Evolutionary conservation across 768 basidiomycete species (phyloP), one percentile per base, ranked within the genome.

Genomic region (Pulveroboletus sp.): DNA sequence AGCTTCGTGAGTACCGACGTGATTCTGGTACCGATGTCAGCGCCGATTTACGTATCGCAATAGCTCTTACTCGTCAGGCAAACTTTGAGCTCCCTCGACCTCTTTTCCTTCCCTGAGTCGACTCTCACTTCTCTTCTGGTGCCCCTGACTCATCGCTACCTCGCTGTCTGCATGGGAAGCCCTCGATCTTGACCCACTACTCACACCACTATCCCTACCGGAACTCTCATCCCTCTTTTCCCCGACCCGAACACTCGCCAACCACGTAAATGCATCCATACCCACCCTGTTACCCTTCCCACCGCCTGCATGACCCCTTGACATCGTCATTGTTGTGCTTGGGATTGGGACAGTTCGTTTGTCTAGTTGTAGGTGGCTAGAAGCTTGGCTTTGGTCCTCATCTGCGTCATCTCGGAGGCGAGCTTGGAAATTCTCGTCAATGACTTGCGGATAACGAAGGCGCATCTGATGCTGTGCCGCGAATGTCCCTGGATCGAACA

Each of bases 231-330:
- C 79, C 45, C 79, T 66, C 56, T 65, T 66, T 36, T 73, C 73
- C 8, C 79, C 76, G n/a, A 86, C 81, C 54, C 81, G 85, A 43
- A 91, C 83, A 54, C 76, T 86, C 13, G 83, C 76, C 45, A 90
- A 61, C 89, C 90, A 92, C 3, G 79, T 74, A 36, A 86, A 70
- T 6, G 82, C 73, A 39, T 89, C 84, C 72, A 91, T 79, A 39
- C 89, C 83, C 65, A 87, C 76, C 39, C 74, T 70, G 11, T 76
- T 70, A 24, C 72, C 69, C 56, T 76, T 81, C 8, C 76, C 77
- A 2, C 79, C 77, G 8, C 74, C 55, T 8, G 45, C 71, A 38
- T 73, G 61, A 5, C 78, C 77, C 14, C 76, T 69, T 10, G 72
- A 74, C 78, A 79, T 79, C 4, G 71, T 75, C 62, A 59, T 69